Percentiles rank a stretch among this genome's conserved stretches.
phyloP scores from a whole-genome alignment of 176 grass and related monocot genomes.

The Oropetium thomaeum region DNA sequence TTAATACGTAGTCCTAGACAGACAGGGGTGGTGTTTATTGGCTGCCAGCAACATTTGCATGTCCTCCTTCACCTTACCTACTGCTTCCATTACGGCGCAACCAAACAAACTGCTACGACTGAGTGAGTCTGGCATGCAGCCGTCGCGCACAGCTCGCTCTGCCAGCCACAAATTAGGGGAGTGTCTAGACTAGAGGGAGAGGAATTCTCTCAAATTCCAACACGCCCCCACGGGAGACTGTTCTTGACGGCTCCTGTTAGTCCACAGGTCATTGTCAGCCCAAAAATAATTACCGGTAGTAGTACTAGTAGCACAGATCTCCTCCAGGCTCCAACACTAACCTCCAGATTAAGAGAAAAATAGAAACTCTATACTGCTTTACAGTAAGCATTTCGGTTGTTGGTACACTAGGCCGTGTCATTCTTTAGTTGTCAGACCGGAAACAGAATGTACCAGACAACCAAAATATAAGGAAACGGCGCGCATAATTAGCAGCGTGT shows the following conservation, averaged over 20 bases:
- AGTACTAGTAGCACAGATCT: too few relatives aligned
- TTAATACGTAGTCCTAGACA: not conserved
- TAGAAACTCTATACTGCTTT: too few relatives aligned
- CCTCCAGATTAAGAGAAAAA: too few relatives aligned
- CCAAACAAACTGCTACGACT: not conserved
- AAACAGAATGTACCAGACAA: not conserved
- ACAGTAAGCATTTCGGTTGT: too few relatives aligned
- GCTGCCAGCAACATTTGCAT: conserved; percentile 2
- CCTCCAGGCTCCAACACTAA: too few relatives aligned
- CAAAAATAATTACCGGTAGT: not conserved
- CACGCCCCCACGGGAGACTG: not conserved
- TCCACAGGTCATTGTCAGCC: not conserved
- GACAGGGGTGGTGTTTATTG: conserved; percentile 23
- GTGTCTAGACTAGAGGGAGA: too few relatives aligned
- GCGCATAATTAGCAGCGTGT: not conserved
- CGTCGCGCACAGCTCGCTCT: not conserved
- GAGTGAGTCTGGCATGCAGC: not conserved
- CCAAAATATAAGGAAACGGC: not conserved
- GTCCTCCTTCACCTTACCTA: not conserved
- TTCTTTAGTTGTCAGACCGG: not conserved
- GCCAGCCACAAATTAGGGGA: conserved; percentile 19
- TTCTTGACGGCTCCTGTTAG: not conserved
- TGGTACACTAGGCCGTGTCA: not conserved
- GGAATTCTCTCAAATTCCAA: conserved; percentile 13
- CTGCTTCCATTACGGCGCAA: not conserved